Evolutionary conservation across 352 stramenopile genomes (phyloP), one percentile per base, ranked within the genome.

Genomic region (Aphanomyces euteiches): DNA sequence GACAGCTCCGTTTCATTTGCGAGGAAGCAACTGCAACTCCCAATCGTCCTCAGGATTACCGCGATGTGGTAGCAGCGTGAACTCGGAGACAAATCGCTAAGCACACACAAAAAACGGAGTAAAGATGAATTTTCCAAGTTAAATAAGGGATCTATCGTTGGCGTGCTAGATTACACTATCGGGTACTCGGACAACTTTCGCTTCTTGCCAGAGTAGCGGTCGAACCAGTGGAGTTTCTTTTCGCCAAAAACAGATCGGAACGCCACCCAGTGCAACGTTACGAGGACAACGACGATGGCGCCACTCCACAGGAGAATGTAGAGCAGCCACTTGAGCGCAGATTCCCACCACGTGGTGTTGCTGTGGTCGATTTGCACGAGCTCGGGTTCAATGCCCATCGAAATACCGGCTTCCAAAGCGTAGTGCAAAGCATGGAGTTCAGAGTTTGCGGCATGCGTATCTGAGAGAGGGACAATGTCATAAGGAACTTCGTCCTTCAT

Each of bases 221-320:
- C 63, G 17, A 69, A 69, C 63, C 63, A 69, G 50, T 69, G 47
- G 37, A 69, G 63, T 40, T 69, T 69, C 50, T 69, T 69, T 17
- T 69, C 63, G 28, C 48, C 63, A 43, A 57, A 69, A n/a, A 57
- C 48, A 43, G 47, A 69, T 47, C 63, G 63, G 63, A 69, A 69
- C 21, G 47, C 57, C 3, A 47, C 45, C 48, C 48, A 69, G 28
- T 69, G 48, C n/a, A 69, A 47, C 15, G 47, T 56, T 13, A 56
- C 21, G 36, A 47, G 47, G 34, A 69, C 19, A 17, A 47, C 43
- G 50, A 56, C 21, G 7, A 40, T 47, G 50, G 21, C 34, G 36
- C 12, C 48, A 7, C 36, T 41, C 21, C 47, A 69, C 36, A 69
- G 63, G 36, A 47, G 28, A n/a, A 69, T 13, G 50, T 39, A 34